Evolutionary conservation across 345 rosid species (phyloP), one percentile per base, ranked within the genome.

Genomic region (Clausena lansium): DNA sequence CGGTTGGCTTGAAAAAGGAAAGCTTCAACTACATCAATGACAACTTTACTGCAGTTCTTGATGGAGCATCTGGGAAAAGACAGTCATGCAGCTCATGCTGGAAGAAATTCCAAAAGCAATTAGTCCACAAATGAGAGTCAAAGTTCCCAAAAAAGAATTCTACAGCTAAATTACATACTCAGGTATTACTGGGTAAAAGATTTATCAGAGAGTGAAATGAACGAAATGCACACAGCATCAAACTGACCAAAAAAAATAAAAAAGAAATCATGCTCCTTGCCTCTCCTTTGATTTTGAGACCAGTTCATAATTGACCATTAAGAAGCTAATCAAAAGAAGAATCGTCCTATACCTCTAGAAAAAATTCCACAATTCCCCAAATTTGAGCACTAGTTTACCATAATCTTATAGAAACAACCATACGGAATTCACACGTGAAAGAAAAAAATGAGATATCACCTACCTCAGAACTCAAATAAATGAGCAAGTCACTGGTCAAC

Each of bases 41-140:
- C 73, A 74, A 47, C 36, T 59, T 45, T 61, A 39, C 45, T 30
- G 41, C 67, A 64, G 75, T 54, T 77, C 68, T 63, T 62, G 55
- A 25, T 33, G 35, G 27, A 13, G 71, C 58, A 64, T 71, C 78
- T 27, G 39, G 8, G 64, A 58, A 47, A 55, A 68, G 65, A 73
- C 66, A 64, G 59, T 38, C 55, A 70, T n/a, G 13, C 76, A 71
- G 70, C 66, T 47, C 55, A 72, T 32, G 22, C 76, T 74, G 70
- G 70, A 74, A 28, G 73, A 67, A 72, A 39, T 69, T 39, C 55
- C 64, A 55, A 82, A 77, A 71, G 25, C 70, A 73, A 77, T 78
- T 41, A 78, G 63, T 62, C 73, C 61, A 80, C 58, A 67, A 47
- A 54, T 30, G 28, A 20, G 63, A 20, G 68, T 10, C 52, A 65